These are phyloP conservation scores for Mycena latifolia DNA, from an alignment of 768 basidiomycete genomes.

Conservation along the genomic window DNA sequence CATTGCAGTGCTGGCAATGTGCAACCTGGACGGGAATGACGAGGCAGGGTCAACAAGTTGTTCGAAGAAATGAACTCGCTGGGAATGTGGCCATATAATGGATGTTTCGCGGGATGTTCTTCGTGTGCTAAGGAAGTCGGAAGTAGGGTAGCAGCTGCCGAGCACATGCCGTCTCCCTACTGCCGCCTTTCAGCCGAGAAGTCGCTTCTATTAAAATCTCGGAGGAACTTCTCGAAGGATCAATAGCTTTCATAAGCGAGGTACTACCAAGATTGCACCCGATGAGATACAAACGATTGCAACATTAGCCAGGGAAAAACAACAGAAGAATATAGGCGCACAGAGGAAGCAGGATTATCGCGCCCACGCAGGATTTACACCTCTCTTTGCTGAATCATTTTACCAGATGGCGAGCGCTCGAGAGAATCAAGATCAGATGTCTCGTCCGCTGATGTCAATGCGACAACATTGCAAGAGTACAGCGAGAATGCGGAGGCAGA, in stretches of 20 bases:
- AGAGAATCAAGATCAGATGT: too few relatives aligned
- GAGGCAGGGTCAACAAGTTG: slow-evolving; percentile 9
- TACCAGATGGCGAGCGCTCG: too few relatives aligned
- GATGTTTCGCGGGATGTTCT: too few relatives aligned
- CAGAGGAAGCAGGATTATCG: too few relatives aligned
- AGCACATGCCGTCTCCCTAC: background rate
- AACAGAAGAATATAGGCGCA: too few relatives aligned
- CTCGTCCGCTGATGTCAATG: background rate
- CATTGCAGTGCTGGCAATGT: slow-evolving; percentile 13
- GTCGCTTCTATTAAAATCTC: too few relatives aligned
- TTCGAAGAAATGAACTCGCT: background rate
- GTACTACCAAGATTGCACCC: too few relatives aligned
- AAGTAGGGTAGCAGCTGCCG: background rate
- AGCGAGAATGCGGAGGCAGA: slow-evolving; percentile 19
- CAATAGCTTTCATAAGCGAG: slow-evolving; percentile 11
- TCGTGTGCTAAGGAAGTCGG: background rate
- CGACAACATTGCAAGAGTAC: background rate
- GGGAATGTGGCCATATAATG: too few relatives aligned
- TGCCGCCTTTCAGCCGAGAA: too few relatives aligned
- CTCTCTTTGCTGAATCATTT: too few relatives aligned
- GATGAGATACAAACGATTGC: slow-evolving; percentile 3
- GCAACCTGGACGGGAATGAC: background rate
- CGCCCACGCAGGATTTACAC: too few relatives aligned
- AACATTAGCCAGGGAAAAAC: too few relatives aligned
- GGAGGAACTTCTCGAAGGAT: slow-evolving; percentile 19